A percentile compares a stretch with the other conserved stretches of the same genome.
Conservation (phyloP, 768 basidiomycete species). For the Hebeloma cylindrosporum region DNA sequence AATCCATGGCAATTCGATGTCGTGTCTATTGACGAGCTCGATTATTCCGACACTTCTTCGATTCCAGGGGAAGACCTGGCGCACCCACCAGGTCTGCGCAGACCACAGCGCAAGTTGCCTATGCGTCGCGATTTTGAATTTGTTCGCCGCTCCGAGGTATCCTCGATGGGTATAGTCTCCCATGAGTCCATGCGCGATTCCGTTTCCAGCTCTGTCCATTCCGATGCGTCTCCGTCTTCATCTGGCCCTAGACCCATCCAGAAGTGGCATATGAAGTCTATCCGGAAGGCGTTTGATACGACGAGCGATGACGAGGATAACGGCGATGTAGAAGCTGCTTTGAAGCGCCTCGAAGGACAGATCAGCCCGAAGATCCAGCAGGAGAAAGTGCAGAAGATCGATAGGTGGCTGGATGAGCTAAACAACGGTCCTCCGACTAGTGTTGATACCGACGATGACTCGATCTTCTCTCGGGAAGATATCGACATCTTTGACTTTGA, state of each 20-base stretch:
- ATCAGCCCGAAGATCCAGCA: slow-evolving; percentile 72
- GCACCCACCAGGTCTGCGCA: slow-evolving; percentile 54
- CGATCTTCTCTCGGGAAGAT: slow-evolving; percentile 50
- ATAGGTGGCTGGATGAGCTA: slow-evolving; percentile 78
- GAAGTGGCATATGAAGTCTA: slow-evolving; percentile 82
- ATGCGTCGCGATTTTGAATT: slow-evolving; percentile 81
- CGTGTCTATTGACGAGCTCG: slow-evolving; percentile 76
- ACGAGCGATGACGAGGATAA: slow-evolving; percentile 66
- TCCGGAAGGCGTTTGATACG: slow-evolving; percentile 55
- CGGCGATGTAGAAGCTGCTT: slow-evolving; percentile 81
- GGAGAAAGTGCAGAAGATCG: slow-evolving; percentile 74
- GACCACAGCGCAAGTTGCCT: slow-evolving; percentile 59
- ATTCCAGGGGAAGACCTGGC: slow-evolving; percentile 41
- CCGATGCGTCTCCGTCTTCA: slow-evolving; percentile 37
- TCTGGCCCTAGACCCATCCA: slow-evolving; percentile 49
- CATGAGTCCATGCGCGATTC: slow-evolving; percentile 58
- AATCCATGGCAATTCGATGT: slow-evolving; percentile 67
- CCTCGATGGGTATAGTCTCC: slow-evolving; percentile 74
- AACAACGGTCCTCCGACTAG: slow-evolving; percentile 62
- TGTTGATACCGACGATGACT: slow-evolving; percentile 66
- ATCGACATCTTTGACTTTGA: slow-evolving; percentile 28
- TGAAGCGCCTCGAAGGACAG: slow-evolving; percentile 81
- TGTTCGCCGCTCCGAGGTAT: slow-evolving; percentile 70
- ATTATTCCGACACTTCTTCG: slow-evolving; percentile 77
- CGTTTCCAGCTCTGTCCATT: slow-evolving; percentile 39